Base-by-base conservation (phyloP, 108 stramenopile species). In the Schizochytrium sp. region DNA sequence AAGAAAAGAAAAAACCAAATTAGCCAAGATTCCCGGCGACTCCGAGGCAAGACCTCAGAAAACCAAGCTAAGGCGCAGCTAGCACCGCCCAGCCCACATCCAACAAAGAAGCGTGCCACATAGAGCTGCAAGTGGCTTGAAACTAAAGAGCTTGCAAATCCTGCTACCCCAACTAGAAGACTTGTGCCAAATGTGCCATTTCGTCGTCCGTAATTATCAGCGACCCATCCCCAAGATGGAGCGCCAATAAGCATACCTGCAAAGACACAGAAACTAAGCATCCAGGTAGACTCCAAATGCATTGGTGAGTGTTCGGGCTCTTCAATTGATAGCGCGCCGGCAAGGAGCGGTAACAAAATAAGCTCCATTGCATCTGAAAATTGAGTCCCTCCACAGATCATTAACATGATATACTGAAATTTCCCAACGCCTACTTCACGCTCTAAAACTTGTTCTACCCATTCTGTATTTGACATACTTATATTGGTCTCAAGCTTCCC, bases 11-110 rank as follows among this genome's bases (percentile, higher is more conserved):
- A 69, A 0, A 69, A 69, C 5, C 64, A 38, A 38, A 69, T 44
- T 38, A 69, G 64, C 64, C 64, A 69, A 7, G 64, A 44, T 15
- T 69, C 64, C 10, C 64, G 64, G 19, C 44, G 12, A 7, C 64
- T 38, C 40, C 42, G 64, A 0, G 64, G 64, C 64, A 69, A 15
- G 28, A 38, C 44, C 28, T 69, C 64, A 7, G 64, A 69, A 15
- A 69, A 69, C 64, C 64, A 69, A 7, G 64, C 64, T 7, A 69
- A 44, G 8, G 64, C 64, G 64, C 64, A 69, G 28, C 64, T 69
- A 8, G 64, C 64, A 44, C 64, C 64, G 64, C 64, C 64, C 40
- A 69, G 64, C 64, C 64, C 64, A 44, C 64, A 69, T 8, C 64
- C 64, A 15, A 69, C 64, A 15, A 69, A 69, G 0, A 69, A 69